These are phyloP conservation scores for Dioscorea zingiberensis DNA, from an alignment of 106 monocot genomes.

Conservation along the genomic window DNA sequence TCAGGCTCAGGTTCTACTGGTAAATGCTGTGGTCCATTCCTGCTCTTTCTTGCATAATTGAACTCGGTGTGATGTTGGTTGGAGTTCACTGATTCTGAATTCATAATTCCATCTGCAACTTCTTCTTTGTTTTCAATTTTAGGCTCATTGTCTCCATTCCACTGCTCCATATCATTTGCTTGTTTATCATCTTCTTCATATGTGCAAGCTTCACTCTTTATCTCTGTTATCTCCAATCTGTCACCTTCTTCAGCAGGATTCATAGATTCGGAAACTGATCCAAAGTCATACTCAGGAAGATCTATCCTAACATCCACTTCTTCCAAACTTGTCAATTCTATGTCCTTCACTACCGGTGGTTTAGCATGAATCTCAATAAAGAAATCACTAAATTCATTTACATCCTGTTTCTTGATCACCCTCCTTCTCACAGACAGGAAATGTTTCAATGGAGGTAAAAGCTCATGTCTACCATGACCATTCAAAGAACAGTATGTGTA, in stretches of 20 bases:
- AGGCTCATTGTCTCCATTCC: too few species aligned
- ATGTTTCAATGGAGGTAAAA: conserved; percentile 20
- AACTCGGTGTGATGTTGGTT: neutral
- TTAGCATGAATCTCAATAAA: conserved; percentile 13
- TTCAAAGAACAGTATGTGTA: conserved; percentile 59
- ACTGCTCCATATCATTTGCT: neutral
- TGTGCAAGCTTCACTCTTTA: neutral
- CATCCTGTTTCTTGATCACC: conserved; percentile 24
- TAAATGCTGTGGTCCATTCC: conserved; percentile 18
- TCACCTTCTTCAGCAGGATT: too few species aligned
- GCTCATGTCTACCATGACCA: conserved; percentile 30
- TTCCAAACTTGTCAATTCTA: too few species aligned
- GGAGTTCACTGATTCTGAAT: neutral
- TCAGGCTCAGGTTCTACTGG: conserved; percentile 31
- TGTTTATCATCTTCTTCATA: too few species aligned
- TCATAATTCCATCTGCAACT: neutral
- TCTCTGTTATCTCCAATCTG: too few species aligned
- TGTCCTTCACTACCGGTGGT: neutral
- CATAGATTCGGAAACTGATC: too few species aligned
- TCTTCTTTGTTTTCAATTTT: neutral
- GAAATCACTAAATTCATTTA: conserved; percentile 6
- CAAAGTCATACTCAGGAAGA: neutral
- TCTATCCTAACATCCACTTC: neutral
- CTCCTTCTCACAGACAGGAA: conserved; percentile 26
- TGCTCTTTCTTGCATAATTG: neutral